Conservation (phyloP, 371 early-diverging fungal genomes). For the Rhizomucor pusillus region DNA sequence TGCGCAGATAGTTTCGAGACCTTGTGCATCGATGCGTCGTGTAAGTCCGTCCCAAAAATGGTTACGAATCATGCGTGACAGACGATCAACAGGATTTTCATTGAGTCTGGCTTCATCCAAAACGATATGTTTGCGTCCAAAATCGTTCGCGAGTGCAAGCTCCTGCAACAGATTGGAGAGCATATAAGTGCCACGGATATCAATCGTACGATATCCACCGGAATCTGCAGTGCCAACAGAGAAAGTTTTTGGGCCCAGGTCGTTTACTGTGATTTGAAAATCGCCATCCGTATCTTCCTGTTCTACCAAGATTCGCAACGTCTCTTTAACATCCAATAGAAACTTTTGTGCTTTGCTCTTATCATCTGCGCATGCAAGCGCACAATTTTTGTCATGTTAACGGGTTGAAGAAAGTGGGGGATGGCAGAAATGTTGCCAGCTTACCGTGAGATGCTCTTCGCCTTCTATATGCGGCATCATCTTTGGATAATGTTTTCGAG, state of each 20-base stretch:
- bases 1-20: slow-evolving; percentile 77
- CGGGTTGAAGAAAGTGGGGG: neutral
- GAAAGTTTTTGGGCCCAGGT: slow-evolving; percentile 84
- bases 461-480: slow-evolving; percentile 19
- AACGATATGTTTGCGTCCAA: slow-evolving; percentile 75
- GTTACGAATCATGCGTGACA: slow-evolving; percentile 76
- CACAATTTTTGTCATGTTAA: neutral
- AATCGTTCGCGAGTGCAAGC: slow-evolving; percentile 80
- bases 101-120: slow-evolving; percentile 79
- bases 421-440: neutral
- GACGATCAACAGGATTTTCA: slow-evolving; percentile 87
- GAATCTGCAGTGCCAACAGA: slow-evolving; percentile 78
- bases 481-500: neutral
- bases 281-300: slow-evolving; percentile 94
- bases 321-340: slow-evolving; percentile 77
- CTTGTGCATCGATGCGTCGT: slow-evolving; percentile 85
- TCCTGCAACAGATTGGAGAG: slow-evolving; percentile 92
- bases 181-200: slow-evolving; percentile 89
- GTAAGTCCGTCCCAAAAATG: slow-evolving; percentile 92
- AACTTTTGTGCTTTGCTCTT: slow-evolving; percentile 66
- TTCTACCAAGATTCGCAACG: slow-evolving; percentile 66
- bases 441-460: slow-evolving; percentile 43
- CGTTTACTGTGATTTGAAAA: slow-evolving; percentile 86
- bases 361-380: no score
- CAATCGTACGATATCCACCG: slow-evolving; percentile 78